Evolutionary conservation across 2,329 filamentous ascomycete genomes (phyloP), one percentile per base, ranked within the genome.

Genomic region (Chaetoscypha palmicola): DNA sequence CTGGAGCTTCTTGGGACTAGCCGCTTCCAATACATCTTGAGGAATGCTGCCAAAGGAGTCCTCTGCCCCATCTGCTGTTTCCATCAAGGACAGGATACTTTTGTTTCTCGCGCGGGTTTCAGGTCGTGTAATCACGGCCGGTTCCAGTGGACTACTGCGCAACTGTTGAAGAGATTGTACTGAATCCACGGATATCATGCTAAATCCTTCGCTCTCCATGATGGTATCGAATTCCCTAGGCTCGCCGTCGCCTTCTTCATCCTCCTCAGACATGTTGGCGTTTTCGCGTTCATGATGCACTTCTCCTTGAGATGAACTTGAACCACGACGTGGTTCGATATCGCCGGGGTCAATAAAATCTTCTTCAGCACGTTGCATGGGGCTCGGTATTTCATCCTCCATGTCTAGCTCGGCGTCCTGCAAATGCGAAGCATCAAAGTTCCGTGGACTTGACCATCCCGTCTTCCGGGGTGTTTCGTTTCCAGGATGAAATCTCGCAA

Each of bases 151-250:
- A 14, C 61, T 64, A 28, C 66, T 59, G 2, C 63, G 56, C 45
- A 66, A 63, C 49, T 70, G 65, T 49, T 65, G 65, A 17, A 69
- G 64, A 2, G 72, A 76, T 4, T 70, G 70, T 17, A 76, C 58
- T 2, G 72, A 72, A 45, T 73, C 68, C 34, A 76, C 59, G 10
- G 73, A 75, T 36, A 76, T 72, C 71, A 76, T 74, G 45, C 71
- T 76, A 48, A 76, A 76, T 2, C 69, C 73, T 62, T 76, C 73
- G 50, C 73, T 75, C 57, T 76, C 73, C 50, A 76, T 64, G 16
- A 76, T 72, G 1, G 73, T 72, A 55, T 76, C 72, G 47, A 71
- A 73, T 34, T 72, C 71, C 30, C 60, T 59, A 41, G 69, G 62
- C 14, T 68, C 51, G 5, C 49, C 54, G 30, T 52, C 20, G n/a